phyloP scores from a whole-genome alignment of 352 stramenopile genomes.

The Globisporangium parvum region DNA sequence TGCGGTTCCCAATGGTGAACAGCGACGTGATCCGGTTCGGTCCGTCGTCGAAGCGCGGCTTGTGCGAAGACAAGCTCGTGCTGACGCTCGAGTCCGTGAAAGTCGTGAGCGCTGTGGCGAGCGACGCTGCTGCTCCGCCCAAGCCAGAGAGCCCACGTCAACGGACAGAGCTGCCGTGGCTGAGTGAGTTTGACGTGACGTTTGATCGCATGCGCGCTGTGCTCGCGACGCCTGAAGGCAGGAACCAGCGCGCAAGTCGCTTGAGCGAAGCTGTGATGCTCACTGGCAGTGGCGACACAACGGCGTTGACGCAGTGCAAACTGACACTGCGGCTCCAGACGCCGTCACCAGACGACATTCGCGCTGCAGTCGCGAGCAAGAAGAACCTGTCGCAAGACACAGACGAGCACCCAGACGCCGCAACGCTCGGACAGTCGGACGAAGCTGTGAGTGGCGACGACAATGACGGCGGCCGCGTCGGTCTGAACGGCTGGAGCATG shows the following conservation, averaged over 20 bases:
- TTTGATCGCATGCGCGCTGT: conserved; percentile 47
- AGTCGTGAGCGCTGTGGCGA: conserved; percentile 9
- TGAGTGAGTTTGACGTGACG: conserved; percentile 54
- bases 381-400: conserved; percentile 69
- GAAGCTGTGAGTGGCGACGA: conserved; percentile 61
- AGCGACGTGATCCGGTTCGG: conserved; percentile 83
- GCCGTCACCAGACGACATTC: conserved; percentile 40
- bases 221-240: conserved; percentile 42
- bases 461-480: conserved; percentile 71
- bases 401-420: conserved; percentile 39
- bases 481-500: conserved; percentile 77
- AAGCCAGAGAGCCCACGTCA: conserved; percentile 3
- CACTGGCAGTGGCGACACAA: conserved; percentile 29
- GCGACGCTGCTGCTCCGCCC: not conserved
- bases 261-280: conserved; percentile 43
- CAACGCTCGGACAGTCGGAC: conserved; percentile 19
- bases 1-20: conserved; percentile 81
- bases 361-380: conserved; percentile 42
- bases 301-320: conserved; percentile 29
- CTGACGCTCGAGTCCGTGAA: conserved; percentile 64
- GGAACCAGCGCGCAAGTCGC: conserved; percentile 41
- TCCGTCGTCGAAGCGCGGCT: conserved; percentile 59
- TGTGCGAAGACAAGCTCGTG: conserved; percentile 79
- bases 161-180: conserved; percentile 38
- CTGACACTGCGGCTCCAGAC: conserved; percentile 44